Evolutionary conservation across 176 grass and related monocot genomes (phyloP).

Genomic region (Oryza meyeriana): DNA sequence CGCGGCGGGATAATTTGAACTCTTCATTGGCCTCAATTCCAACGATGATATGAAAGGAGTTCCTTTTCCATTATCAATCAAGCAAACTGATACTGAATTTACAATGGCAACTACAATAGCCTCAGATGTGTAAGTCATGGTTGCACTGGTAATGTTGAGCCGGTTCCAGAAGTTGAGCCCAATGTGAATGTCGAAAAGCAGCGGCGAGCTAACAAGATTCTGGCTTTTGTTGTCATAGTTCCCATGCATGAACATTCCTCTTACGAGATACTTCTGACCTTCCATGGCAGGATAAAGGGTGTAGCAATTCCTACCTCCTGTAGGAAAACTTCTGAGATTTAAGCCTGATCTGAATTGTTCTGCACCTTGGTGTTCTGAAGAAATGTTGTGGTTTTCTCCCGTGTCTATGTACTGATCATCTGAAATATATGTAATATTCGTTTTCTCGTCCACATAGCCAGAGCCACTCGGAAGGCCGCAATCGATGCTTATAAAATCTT

Average conservation of each 20-base stretch:
- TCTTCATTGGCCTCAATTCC: background rate
- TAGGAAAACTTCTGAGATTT: background rate
- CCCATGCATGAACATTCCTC: constrained; percentile 28
- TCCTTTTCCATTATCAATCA: background rate
- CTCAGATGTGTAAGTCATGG: background rate
- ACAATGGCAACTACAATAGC: accelerated
- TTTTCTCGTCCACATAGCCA: background rate
- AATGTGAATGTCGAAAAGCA: background rate
- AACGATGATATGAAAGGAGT: constrained; percentile 17
- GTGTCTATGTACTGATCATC: background rate
- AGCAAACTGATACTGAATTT: background rate
- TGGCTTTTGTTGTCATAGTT: constrained; percentile 1
- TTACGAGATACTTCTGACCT: too few species aligned
- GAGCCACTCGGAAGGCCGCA: background rate
- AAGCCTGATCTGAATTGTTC: background rate
- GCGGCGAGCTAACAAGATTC: background rate
- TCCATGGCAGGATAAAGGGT: too few species aligned
- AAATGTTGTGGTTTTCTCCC: background rate
- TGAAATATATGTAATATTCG: background rate
- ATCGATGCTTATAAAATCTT: too few species aligned
- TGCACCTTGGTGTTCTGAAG: background rate
- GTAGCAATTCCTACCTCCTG: background rate
- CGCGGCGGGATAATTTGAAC: background rate
- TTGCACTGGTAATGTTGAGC: background rate
- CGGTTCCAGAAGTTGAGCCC: background rate